These are phyloP conservation scores for Flammula alnicola DNA, from an alignment of 1,284 basidiomycete species.

Conservation along the genomic window DNA sequence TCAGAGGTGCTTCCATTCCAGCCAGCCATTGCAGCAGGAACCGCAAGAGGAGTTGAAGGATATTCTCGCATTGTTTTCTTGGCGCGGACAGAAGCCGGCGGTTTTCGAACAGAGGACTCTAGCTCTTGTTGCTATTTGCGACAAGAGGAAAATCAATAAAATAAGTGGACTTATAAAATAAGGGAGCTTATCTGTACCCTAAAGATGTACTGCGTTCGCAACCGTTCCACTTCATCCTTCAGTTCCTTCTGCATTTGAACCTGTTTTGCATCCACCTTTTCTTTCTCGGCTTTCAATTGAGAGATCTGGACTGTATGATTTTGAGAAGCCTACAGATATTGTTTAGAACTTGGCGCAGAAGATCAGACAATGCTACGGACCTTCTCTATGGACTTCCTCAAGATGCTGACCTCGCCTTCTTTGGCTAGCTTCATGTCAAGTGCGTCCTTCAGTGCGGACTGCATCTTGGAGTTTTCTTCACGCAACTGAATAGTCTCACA, in stretches of 20 bases:
- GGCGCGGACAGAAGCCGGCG: conserved; percentile 45
- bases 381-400: conserved; percentile 63
- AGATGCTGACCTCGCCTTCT: conserved; percentile 65
- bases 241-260: conserved; percentile 58
- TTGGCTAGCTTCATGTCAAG: conserved; percentile 51
- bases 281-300: conserved; percentile 62
- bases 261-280: conserved; percentile 61
- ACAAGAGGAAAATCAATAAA: not conserved
- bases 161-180: not conserved
- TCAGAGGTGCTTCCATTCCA: conserved; percentile 36
- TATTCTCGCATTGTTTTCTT: conserved; percentile 42
- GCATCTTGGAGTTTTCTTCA: conserved; percentile 49
- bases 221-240: conserved; percentile 69
- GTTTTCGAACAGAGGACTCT: conserved; percentile 60
- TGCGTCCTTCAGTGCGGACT: conserved; percentile 50
- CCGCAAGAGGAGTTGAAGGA: conserved; percentile 42
- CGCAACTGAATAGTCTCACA: conserved; percentile 46
- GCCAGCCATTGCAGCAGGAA: conserved; percentile 45
- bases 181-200: conserved; percentile 48
- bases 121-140: conserved; percentile 67
- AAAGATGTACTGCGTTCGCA: conserved; percentile 72
- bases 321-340: conserved; percentile 51
- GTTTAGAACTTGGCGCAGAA: conserved; percentile 1
- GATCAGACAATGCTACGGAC: conserved; percentile 26
- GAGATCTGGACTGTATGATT: conserved; percentile 61